These are phyloP conservation scores for Wallacemonas rigidus DNA, from an alignment of 208 protist genomes.

Conservation along the genomic window DNA sequence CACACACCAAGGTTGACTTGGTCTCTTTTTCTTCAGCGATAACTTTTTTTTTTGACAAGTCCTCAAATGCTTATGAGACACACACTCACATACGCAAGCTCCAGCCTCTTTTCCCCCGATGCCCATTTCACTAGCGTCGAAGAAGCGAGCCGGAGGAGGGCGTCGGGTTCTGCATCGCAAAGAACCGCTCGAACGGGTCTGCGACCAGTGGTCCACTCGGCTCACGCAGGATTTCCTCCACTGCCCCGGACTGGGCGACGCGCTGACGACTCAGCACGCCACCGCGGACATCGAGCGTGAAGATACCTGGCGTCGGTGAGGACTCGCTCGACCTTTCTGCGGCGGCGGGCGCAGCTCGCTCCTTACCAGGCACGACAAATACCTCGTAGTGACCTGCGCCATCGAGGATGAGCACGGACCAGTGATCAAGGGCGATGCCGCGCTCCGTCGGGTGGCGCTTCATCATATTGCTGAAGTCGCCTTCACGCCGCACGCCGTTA, in stretches of 20 bases:
- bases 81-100: slow-evolving; percentile 5
- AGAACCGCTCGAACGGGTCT: slow-evolving; percentile 86
- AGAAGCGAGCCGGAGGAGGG: slow-evolving; percentile 42
- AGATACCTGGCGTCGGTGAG: slow-evolving; percentile 37
- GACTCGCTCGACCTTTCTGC: too few relatives aligned
- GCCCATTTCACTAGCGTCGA: not conserved
- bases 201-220: slow-evolving; percentile 62
- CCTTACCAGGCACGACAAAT: slow-evolving; percentile 58
- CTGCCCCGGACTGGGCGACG: slow-evolving; percentile 29
- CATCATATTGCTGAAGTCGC: slow-evolving; percentile 87
- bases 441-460: slow-evolving; percentile 87
- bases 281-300: slow-evolving; percentile 62
- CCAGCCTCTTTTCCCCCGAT: not conserved
- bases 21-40: too few relatives aligned
- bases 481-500: slow-evolving; percentile 72
- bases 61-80: not conserved
- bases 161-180: slow-evolving; percentile 84
- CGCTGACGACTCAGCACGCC: slow-evolving; percentile 29
- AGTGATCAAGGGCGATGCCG: slow-evolving; percentile 87
- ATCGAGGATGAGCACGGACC: slow-evolving; percentile 70
- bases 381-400: slow-evolving; percentile 79
- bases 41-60: too few relatives aligned
- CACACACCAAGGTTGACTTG: too few relatives aligned
- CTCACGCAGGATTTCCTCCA: slow-evolving; percentile 54
- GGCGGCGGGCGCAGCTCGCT: slow-evolving; percentile 1